Base-by-base conservation (phyloP, 495 filamentous ascomycete genomes). In the Hypoxylon subgilvum region DNA sequence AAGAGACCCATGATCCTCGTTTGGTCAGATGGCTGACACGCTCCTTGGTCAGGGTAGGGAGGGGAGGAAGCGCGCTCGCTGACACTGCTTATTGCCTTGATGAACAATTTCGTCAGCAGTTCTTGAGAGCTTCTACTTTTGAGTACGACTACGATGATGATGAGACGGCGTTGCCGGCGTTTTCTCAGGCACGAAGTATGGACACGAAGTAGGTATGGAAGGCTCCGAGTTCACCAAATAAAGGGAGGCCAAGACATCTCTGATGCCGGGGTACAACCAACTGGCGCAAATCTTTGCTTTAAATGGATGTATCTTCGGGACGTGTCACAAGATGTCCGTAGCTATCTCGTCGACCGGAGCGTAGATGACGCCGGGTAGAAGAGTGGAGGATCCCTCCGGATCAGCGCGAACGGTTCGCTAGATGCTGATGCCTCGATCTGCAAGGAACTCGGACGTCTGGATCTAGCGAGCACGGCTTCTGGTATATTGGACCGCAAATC, bases 171-270 rank as follows among this genome's bases (percentile, higher is more conserved):
- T 17, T 36, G 48, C 48, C 42, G 44, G 14, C 38, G 40, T 6
- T 43, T 40, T 50, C 12, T 44, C 48, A 36, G 31, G 14, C 38
- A 4, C 8, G 21, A 14, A 30, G 17, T 55, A 31, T 55, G n/a
- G n/a, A n/a, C n/a, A n/a, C n/a, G n/a, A n/a, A n/a, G n/a, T n/a
- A 14, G 23, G 17, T 55, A 31, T 55, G n/a, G 50, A 46, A 40
- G 44, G 52, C 32, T 64, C 61, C 61, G 61, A 46, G 39, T 2
- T 55, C 28, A 17, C 61, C 61, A 58, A 64, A 64, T 46, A 42
- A 51, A n/a, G 49, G 44, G 53, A 36, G 31, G 50, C 54, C 61
- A 64, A 64, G 61, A 51, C 49, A 25, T 40, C 6, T 38, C 27
- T 49, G 35, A 27, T 36, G 21, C 54, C 39, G 39, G 54, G 50